These are phyloP conservation scores for Penicillium concentricum DNA, from an alignment of 2,329 filamentous ascomycete species.

Conservation along the genomic window DNA sequence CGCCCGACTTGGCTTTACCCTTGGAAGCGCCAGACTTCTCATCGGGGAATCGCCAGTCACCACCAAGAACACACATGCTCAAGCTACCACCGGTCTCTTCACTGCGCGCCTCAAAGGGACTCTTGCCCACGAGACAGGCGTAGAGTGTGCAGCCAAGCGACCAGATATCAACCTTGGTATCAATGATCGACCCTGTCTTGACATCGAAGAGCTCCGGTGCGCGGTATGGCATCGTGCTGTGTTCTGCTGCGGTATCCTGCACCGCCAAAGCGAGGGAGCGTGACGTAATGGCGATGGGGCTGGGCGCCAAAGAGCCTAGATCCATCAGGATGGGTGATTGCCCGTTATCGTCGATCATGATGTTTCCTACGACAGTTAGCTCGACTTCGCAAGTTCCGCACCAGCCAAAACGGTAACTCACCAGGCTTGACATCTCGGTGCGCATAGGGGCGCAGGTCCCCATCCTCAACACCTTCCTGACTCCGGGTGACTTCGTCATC, in stretches of 20 bases:
- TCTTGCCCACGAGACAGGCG: slow-evolving; percentile 93
- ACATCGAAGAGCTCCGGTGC: slow-evolving; percentile 98
- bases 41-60: slow-evolving; percentile 95
- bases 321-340: slow-evolving; percentile 93
- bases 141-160: slow-evolving; percentile 96
- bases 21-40: slow-evolving; percentile 64
- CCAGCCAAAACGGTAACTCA: slow-evolving; percentile 41
- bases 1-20: slow-evolving; percentile 54
- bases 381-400: neutral
- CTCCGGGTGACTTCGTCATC: slow-evolving; percentile 69
- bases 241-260: slow-evolving; percentile 91
- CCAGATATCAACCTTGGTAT: slow-evolving; percentile 98
- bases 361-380: slow-evolving; percentile 63
- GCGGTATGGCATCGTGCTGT: slow-evolving; percentile 97
- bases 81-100: slow-evolving; percentile 95
- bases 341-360: slow-evolving; percentile 96
- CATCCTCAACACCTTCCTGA: slow-evolving; percentile 66
- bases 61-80: slow-evolving; percentile 86
- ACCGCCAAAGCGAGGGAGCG: slow-evolving; percentile 86
- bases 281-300: slow-evolving; percentile 84
- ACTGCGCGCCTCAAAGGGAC: slow-evolving; percentile 90
- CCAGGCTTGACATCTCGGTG: slow-evolving; percentile 97
- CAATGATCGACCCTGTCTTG: slow-evolving; percentile 85
- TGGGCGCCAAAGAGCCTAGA: slow-evolving; percentile 83
- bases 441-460: slow-evolving; percentile 75